phyloP scores from a whole-genome alignment of 805 yeast genomes.

The Tetrapisispora pingtungensis region DNA sequence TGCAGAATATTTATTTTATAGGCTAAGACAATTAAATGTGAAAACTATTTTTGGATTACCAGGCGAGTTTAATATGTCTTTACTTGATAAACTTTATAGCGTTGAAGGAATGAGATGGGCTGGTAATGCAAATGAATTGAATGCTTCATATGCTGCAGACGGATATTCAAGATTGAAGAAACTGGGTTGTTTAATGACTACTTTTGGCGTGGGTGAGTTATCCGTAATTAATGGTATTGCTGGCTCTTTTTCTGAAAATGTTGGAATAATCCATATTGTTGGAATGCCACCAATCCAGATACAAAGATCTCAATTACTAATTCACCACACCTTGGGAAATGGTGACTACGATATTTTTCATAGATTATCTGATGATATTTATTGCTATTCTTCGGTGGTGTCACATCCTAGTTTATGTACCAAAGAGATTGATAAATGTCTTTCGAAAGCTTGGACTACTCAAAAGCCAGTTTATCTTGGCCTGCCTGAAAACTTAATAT shows the following conservation, averaged over 20 bases:
- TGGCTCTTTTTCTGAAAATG: constrained; percentile 75
- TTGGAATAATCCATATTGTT: constrained; percentile 75
- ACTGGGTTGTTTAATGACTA: constrained; percentile 34
- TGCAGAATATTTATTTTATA: constrained; percentile 54
- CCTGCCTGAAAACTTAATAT: constrained; percentile 66
- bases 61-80: constrained; percentile 58
- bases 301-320: constrained; percentile 37
- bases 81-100: constrained; percentile 55
- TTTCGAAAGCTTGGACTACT: constrained; percentile 50
- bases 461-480: constrained; percentile 75
- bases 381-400: constrained; percentile 48
- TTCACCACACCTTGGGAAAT: constrained; percentile 72
- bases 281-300: constrained; percentile 54
- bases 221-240: constrained; percentile 76
- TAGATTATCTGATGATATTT: constrained; percentile 57
- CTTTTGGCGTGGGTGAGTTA: constrained; percentile 86
- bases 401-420: constrained; percentile 52
- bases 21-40: constrained; percentile 43
- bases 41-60: constrained; percentile 64
- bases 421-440: constrained; percentile 53
- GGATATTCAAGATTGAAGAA: constrained; percentile 59
- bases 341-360: constrained; percentile 64
- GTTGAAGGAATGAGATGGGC: constrained; percentile 52
- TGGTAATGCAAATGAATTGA: constrained; percentile 81
- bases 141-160: constrained; percentile 85